Percentiles rank a stretch among this genome's conserved stretches.
Evolutionary conservation across 768 basidiomycete genomes (phyloP).

Genomic region (Suillus spraguei): DNA sequence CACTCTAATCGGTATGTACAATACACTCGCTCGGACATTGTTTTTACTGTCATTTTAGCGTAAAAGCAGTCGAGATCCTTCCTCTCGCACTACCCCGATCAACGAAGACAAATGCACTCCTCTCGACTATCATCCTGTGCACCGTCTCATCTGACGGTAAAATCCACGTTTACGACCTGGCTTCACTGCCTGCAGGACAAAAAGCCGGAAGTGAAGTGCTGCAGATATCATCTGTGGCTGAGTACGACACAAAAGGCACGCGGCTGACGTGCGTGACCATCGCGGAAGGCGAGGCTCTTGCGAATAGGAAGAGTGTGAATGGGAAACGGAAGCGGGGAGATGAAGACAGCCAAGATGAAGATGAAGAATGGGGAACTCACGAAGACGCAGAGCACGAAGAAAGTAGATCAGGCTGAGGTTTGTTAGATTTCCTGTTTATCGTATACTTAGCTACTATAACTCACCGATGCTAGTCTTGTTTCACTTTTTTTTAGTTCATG

Average conservation of each 20-base stretch:
- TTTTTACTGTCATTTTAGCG: conserved; percentile 43
- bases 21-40: not conserved
- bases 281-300: conserved; percentile 49
- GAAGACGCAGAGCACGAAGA: conserved; percentile 26
- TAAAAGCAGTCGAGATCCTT: conserved; percentile 79
- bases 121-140: conserved; percentile 63
- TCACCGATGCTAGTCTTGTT: not conserved
- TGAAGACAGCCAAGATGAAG: conserved; percentile 34
- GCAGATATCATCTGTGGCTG: conserved; percentile 56
- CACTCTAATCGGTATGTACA: conserved; percentile 77
- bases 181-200: conserved; percentile 41
- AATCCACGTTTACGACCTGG: conserved; percentile 75
- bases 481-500: not conserved
- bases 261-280: conserved; percentile 76
- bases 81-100: conserved; percentile 54
- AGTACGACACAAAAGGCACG: conserved; percentile 85
- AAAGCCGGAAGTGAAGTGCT: conserved; percentile 17
- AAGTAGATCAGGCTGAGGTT: conserved; percentile 25
- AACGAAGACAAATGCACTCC: conserved; percentile 20
- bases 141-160: conserved; percentile 92
- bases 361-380: conserved; percentile 32
- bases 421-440: not conserved
- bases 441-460: not conserved
- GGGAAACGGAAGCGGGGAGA: conserved; percentile 42
- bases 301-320: conserved; percentile 19